phyloP scores from a whole-genome alignment of 75 land plant species.

The Selaginella tamariscina region DNA sequence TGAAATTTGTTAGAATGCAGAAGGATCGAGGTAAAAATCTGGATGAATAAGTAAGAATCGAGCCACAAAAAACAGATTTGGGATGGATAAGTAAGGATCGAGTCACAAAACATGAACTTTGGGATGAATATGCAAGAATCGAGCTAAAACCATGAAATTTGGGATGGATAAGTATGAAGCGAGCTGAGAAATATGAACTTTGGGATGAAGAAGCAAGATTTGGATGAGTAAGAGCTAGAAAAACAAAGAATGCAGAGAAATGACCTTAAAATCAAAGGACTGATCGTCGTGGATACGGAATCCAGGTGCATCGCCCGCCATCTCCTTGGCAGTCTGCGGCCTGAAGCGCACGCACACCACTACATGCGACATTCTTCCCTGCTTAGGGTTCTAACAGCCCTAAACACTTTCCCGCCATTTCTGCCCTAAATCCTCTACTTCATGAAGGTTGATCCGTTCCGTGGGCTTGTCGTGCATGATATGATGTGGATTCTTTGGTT shows the following conservation, averaged over 20 bases:
- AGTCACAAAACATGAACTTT: no score
- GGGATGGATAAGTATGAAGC: no score
- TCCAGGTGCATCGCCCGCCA: constrained; percentile 22
- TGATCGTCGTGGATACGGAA: constrained; percentile 26
- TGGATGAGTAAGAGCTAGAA: neutral
- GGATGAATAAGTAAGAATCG: constrained; percentile 5
- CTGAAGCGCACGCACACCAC: constrained; percentile 57
- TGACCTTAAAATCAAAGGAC: constrained; percentile 55
- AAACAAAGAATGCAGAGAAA: neutral
- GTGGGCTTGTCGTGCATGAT: no score
- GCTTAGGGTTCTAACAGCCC: no score
- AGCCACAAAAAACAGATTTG: no score
- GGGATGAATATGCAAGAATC: no score
- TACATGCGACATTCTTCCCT: constrained; percentile 64
- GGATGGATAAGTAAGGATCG: no score
- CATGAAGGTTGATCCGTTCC: no score
- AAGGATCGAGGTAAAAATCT: neutral
- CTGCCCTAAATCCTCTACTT: no score
- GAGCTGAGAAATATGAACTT: neutral
- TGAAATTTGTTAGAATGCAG: neutral
- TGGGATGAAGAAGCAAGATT: neutral
- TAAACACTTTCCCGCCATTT: no score
- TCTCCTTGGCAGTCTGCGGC: constrained; percentile 45
- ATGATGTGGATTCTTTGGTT: no score
- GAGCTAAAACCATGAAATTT: no score